A percentile compares a stretch with the other conserved stretches of the same genome.
Evolutionary conservation across 1,284 basidiomycete species (phyloP).

Genomic region (Ustilago sp.): DNA sequence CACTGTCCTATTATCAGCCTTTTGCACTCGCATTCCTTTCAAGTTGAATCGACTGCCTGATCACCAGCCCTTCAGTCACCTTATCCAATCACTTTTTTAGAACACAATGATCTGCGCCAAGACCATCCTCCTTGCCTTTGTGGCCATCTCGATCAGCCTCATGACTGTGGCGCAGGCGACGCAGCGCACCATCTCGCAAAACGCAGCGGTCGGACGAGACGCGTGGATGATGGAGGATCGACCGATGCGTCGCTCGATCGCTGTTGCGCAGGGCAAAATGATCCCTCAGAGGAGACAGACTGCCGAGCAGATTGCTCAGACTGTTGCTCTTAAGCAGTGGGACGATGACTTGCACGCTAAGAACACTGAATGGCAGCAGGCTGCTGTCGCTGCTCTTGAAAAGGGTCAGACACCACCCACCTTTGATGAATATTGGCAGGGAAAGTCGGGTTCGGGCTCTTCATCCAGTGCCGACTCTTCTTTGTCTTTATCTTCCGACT

Average conservation of each 20-base stretch:
- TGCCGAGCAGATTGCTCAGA: constrained; percentile 41
- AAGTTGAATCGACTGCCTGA: background rate
- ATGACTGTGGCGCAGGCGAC: constrained; percentile 42
- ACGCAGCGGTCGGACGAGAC: constrained; percentile 42
- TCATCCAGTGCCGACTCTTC: constrained; percentile 64
- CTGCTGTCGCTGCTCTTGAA: constrained; percentile 49
- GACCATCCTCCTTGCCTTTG: constrained; percentile 39
- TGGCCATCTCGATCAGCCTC: constrained; percentile 32
- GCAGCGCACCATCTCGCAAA: constrained; percentile 43
- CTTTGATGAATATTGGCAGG: constrained; percentile 48
- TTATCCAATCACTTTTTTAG: background rate
- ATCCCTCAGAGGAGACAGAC: constrained; percentile 40
- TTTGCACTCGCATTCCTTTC: constrained; percentile 5
- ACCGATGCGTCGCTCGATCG: constrained; percentile 34
- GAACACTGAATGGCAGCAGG: constrained; percentile 59
- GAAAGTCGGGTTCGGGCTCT: constrained; percentile 39
- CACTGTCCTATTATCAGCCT: background rate
- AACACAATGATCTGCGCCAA: constrained; percentile 35
- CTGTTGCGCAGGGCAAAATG: constrained; percentile 30
- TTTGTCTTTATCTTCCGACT: constrained; percentile 65
- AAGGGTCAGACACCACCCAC: constrained; percentile 49
- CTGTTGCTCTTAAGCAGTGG: constrained; percentile 41
- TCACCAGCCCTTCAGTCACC: constrained; percentile 2
- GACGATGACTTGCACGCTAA: constrained; percentile 52
- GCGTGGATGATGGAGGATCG: constrained; percentile 26